Conservation (phyloP, 2,329 filamentous ascomycete genomes). For the Cercospora sp. region DNA sequence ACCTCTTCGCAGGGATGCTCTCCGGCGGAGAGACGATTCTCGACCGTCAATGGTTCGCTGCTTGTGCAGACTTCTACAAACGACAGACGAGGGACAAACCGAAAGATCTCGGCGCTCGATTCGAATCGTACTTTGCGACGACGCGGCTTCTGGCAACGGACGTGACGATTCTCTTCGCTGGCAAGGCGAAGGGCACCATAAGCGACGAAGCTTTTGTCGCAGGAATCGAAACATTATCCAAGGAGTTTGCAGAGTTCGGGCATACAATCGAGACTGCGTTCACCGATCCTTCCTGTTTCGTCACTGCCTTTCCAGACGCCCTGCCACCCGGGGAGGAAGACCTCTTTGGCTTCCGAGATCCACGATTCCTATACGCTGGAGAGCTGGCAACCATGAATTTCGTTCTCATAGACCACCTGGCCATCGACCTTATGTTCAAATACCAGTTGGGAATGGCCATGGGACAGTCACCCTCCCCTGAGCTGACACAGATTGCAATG, state of each 20-base stretch:
- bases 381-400: constrained; percentile 74
- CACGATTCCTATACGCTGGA: constrained; percentile 67
- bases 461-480: constrained; percentile 49
- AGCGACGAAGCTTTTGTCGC: constrained; percentile 63
- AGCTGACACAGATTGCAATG: constrained; percentile 64
- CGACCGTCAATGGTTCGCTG: constrained; percentile 74
- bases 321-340: constrained; percentile 55
- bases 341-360: constrained; percentile 72
- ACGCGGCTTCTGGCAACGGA: constrained; percentile 75
- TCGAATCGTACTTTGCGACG: constrained; percentile 62
- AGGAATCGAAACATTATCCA: constrained; percentile 53
- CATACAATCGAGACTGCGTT: constrained; percentile 62
- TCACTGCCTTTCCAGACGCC: constrained; percentile 62
- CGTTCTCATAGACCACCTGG: constrained; percentile 73
- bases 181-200: constrained; percentile 64
- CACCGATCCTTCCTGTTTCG: constrained; percentile 60
- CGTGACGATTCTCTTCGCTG: constrained; percentile 74
- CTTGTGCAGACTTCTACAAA: constrained; percentile 63
- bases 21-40: constrained; percentile 74
- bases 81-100: constrained; percentile 61
- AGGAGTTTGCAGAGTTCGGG: constrained; percentile 53
- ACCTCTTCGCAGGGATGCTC: constrained; percentile 80
- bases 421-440: constrained; percentile 76
- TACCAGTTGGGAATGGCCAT: constrained; percentile 66
- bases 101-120: constrained; percentile 62